phyloP scores from a whole-genome alignment of 768 basidiomycete genomes.

The Collybia mongolica region DNA sequence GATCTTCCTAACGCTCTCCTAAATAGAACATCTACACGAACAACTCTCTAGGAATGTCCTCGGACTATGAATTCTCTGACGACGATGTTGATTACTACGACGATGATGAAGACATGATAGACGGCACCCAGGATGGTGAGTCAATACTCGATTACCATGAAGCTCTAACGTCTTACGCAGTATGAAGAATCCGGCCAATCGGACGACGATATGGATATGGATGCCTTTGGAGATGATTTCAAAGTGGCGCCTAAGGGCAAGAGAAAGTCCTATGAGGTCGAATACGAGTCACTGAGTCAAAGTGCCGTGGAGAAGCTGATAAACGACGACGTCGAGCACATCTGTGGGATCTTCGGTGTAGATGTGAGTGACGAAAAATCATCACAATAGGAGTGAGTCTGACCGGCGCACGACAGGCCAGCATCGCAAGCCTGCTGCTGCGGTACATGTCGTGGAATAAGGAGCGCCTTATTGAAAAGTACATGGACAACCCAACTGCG shows the following conservation, averaged over 20 bases:
- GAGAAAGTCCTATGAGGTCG: slow-evolving; percentile 79
- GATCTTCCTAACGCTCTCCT: slow-evolving; percentile 16
- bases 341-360: slow-evolving; percentile 84
- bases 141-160: slow-evolving; percentile 17
- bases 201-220: slow-evolving; percentile 72
- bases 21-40: slow-evolving; percentile 1
- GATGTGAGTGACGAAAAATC: slow-evolving; percentile 58
- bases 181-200: slow-evolving; percentile 19
- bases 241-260: slow-evolving; percentile 52
- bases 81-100: slow-evolving; percentile 66
- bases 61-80: slow-evolving; percentile 73
- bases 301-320: slow-evolving; percentile 76
- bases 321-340: slow-evolving; percentile 78
- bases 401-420: slow-evolving; percentile 38
- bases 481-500: slow-evolving; percentile 85
- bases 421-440: slow-evolving; percentile 74
- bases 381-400: slow-evolving; percentile 1
- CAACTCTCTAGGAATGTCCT: slow-evolving; percentile 34
- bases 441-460: slow-evolving; percentile 93
- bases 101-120: slow-evolving; percentile 72
- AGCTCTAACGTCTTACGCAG: slow-evolving; percentile 3
- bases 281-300: slow-evolving; percentile 76
- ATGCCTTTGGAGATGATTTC: slow-evolving; percentile 63
- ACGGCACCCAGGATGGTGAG: slow-evolving; percentile 58
- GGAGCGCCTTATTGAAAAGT: slow-evolving; percentile 93